Conservation (phyloP, 163 green algal species). For the Scenedesmus sp. region DNA sequence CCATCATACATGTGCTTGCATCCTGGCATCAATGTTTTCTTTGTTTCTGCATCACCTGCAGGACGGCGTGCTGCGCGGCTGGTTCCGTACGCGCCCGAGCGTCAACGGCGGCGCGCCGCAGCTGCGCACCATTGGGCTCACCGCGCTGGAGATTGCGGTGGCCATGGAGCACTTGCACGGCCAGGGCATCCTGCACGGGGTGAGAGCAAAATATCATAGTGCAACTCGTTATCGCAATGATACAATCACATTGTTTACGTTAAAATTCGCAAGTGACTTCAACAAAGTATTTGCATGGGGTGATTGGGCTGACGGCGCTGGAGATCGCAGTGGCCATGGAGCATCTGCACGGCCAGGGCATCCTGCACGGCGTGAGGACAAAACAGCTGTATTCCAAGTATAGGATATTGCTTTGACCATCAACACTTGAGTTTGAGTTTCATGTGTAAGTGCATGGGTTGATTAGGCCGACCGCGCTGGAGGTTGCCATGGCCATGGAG, state of each 20-base stretch:
- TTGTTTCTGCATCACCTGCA: not conserved
- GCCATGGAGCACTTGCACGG: constrained; percentile 72
- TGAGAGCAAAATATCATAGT: not conserved
- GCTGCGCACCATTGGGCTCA: constrained; percentile 30
- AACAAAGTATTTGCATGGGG: too few species aligned
- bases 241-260: too few species aligned
- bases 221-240: too few species aligned
- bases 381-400: too few species aligned
- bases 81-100: constrained; percentile 26
- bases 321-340: too few species aligned
- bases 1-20: not conserved
- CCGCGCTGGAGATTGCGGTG: constrained; percentile 64
- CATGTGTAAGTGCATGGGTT: not conserved
- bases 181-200: constrained; percentile 71
- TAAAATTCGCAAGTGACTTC: too few species aligned
- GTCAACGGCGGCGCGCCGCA: not conserved
- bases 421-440: too few species aligned
- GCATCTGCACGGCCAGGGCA: too few species aligned
- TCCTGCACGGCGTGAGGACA: constrained; percentile 67
- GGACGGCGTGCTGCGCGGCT: constrained; percentile 43
- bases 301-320: too few species aligned
- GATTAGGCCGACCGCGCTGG: not conserved
- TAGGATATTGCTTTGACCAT: too few species aligned
- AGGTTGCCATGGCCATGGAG: not conserved
- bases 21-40: not conserved